Evolutionary conservation across 2,329 filamentous ascomycete genomes (phyloP).

Genomic region (Penicillium paneum): DNA sequence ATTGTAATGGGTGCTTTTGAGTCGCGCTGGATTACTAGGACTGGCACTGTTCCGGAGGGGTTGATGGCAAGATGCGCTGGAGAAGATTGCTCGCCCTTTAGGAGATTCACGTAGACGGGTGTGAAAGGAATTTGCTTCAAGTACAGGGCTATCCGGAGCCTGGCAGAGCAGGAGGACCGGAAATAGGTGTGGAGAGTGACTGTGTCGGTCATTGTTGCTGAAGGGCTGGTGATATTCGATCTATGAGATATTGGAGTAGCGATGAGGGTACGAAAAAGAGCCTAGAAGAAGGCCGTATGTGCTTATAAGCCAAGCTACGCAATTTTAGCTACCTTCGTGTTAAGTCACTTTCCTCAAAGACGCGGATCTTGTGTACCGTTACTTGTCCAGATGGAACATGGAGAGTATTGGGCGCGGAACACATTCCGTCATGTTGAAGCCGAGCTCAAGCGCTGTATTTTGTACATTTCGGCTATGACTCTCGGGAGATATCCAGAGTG

Average conservation of each 20-base stretch:
- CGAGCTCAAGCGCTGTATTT: slow-evolving; percentile 3
- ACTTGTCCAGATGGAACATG: neutral
- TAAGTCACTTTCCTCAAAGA: neutral
- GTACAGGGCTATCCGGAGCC: slow-evolving; percentile 58
- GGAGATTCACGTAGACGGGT: slow-evolving; percentile 52
- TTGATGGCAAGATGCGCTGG: slow-evolving; percentile 50
- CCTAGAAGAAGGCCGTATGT: neutral
- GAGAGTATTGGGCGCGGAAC: slow-evolving; percentile 1
- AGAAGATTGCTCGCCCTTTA: slow-evolving; percentile 52
- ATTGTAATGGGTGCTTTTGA: slow-evolving; percentile 38
- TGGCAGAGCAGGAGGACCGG: slow-evolving; percentile 61
- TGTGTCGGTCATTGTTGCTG: slow-evolving; percentile 20
- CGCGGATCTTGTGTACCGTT: neutral
- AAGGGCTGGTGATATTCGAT: neutral
- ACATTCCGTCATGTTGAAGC: neutral
- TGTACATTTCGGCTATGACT: neutral
- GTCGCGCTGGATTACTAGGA: slow-evolving; percentile 45
- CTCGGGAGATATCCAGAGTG: neutral
- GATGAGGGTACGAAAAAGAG: neutral
- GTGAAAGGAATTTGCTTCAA: slow-evolving; percentile 54
- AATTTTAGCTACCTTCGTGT: neutral
- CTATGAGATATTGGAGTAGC: neutral
- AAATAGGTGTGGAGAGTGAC: slow-evolving; percentile 58
- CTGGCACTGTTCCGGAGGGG: slow-evolving; percentile 55
- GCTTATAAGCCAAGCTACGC: neutral